These are phyloP conservation scores for Aspergillus spinulosporus DNA, from an alignment of 2,329 filamentous ascomycete species.

Conservation along the genomic window DNA sequence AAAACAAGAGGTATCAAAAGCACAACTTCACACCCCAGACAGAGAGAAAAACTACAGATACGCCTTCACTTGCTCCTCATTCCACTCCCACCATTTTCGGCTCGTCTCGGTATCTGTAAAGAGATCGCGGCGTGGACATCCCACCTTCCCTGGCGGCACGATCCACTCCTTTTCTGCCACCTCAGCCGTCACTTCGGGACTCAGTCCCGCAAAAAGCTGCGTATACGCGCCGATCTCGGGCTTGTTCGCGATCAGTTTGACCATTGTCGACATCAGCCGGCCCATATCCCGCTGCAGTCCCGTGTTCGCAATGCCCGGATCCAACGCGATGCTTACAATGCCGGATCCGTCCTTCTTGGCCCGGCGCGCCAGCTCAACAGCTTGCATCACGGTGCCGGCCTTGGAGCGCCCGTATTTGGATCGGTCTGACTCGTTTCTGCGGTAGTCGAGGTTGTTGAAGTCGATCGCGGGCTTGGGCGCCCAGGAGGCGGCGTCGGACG, in stretches of 20 bases:
- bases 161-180: conserved; percentile 3
- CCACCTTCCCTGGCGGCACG: conserved; percentile 1
- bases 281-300: conserved; percentile 16
- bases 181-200: not conserved
- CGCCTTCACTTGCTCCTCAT: conserved; percentile 5
- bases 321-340: conserved; percentile 8
- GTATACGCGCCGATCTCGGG: not conserved
- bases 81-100: conserved; percentile 14
- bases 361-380: conserved; percentile 1
- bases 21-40: too few species aligned
- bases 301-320: conserved; percentile 16
- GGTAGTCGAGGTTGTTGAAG: not conserved
- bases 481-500: not conserved
- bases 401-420: conserved; percentile 5
- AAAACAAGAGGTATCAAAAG: too few species aligned
- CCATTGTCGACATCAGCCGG: not conserved
- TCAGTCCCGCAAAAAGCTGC: not conserved
- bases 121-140: not conserved
- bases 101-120: not conserved
- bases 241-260: not conserved
- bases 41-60: not conserved
- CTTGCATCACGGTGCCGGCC: conserved; percentile 3
- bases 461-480: not conserved
- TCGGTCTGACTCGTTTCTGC: not conserved
- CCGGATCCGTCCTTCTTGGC: not conserved